A percentile compares a stretch with the other conserved stretches of the same genome.
phyloP scores from a whole-genome alignment of 139 green algal genomes.

The Zygnema cylindricum region DNA sequence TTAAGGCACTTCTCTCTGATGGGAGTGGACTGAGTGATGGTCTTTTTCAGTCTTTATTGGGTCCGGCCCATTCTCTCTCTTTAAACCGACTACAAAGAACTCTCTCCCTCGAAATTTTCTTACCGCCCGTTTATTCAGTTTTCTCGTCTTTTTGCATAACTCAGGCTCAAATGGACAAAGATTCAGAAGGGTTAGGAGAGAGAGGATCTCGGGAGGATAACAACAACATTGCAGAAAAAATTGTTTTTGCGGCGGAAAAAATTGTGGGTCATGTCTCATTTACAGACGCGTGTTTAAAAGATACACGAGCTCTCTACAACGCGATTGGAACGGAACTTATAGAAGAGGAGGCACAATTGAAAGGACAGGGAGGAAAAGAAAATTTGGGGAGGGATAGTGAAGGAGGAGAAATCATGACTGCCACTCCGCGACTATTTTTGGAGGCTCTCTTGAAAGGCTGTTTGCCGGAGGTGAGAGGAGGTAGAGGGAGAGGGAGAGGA shows the following conservation, averaged over 20 bases:
- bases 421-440: conserved; percentile 17
- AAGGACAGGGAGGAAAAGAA: no score
- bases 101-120: not conserved
- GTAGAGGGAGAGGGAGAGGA: not conserved
- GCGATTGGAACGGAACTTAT: no score
- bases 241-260: not conserved
- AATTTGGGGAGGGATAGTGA: not conserved
- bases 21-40: not conserved
- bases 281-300: not conserved
- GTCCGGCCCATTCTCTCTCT: conserved; percentile 17
- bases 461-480: not conserved
- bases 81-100: not conserved
- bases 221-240: not conserved
- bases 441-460: conserved; percentile 16
- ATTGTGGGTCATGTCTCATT: not conserved
- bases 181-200: not conserved
- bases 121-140: conserved; percentile 18
- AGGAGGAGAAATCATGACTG: not conserved
- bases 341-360: no score
- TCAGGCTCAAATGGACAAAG: not conserved
- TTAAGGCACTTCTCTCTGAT: not conserved
- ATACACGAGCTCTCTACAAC: not conserved
- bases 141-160: not conserved
- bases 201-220: not conserved
- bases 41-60: not conserved